Evolutionary conservation across 2,329 filamentous ascomycete genomes (phyloP).

Genomic region (Mycocentrospora acerina): DNA sequence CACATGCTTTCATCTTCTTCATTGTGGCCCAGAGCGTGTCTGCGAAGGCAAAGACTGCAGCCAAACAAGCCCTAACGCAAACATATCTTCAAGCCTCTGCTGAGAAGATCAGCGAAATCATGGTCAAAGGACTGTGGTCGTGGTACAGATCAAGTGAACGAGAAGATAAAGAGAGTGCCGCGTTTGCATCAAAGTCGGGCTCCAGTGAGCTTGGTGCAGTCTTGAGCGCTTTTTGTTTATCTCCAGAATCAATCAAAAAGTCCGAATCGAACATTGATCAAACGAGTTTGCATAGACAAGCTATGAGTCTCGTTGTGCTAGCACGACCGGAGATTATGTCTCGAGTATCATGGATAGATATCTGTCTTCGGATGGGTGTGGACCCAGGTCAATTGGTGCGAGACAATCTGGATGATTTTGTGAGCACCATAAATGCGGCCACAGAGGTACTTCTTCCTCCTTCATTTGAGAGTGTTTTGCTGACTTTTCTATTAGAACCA

Average conservation of each 20-base stretch:
- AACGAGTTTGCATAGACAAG: constrained; percentile 64
- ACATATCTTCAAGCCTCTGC: constrained; percentile 63
- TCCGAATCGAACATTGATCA: constrained; percentile 48
- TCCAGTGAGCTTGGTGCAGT: constrained; percentile 63
- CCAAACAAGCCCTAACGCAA: constrained; percentile 61
- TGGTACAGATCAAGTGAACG: constrained; percentile 70
- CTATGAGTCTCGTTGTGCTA: constrained; percentile 75
- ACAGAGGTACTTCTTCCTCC: constrained; percentile 54
- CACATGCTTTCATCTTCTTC: constrained; percentile 79
- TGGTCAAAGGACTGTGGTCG: constrained; percentile 75
- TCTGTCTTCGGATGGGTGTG: constrained; percentile 74
- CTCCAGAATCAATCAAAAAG: constrained; percentile 53
- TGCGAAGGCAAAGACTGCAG: constrained; percentile 64
- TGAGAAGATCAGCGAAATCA: constrained; percentile 58
- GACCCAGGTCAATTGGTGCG: constrained; percentile 80
- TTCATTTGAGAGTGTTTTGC: constrained; percentile 4
- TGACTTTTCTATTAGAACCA: constrained; percentile 15
- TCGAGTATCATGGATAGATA: constrained; percentile 81
- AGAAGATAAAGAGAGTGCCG: constrained; percentile 76
- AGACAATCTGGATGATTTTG: constrained; percentile 62
- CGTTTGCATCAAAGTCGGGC: constrained; percentile 65
- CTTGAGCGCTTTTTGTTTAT: constrained; percentile 64
- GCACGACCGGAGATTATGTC: constrained; percentile 77
- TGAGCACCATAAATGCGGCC: constrained; percentile 64
- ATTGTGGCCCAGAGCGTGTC: constrained; percentile 65